phyloP scores from a whole-genome alignment of 2,329 filamentous ascomycete genomes.

The Arthrobotrys sinensis region DNA sequence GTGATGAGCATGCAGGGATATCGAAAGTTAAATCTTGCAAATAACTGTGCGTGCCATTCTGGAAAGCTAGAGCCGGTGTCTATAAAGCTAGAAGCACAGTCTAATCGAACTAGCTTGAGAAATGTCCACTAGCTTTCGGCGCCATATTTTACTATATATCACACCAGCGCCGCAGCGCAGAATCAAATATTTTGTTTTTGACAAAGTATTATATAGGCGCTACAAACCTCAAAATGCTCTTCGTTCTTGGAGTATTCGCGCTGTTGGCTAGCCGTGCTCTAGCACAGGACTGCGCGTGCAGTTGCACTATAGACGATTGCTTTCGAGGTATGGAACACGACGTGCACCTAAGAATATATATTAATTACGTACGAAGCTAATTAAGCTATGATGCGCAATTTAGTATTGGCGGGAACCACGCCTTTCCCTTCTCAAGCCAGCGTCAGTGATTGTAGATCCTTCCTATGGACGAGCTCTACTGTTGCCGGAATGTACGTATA shows the following conservation, averaged over 20 bases:
- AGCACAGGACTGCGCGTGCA: conserved; percentile 24
- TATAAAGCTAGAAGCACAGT: not conserved
- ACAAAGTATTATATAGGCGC: conserved; percentile 9
- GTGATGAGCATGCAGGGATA: not conserved
- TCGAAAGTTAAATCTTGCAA: conserved; percentile 3
- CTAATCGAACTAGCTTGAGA: not conserved
- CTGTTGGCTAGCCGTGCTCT: not conserved
- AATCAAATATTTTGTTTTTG: conserved; percentile 11
- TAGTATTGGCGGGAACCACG: conserved; percentile 16
- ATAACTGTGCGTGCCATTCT: conserved; percentile 2
- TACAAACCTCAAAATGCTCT: conserved; percentile 34
- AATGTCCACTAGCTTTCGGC: not conserved
- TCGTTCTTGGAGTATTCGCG: conserved; percentile 3
- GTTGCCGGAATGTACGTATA: conserved; percentile 31
- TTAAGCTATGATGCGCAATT: conserved; percentile 1
- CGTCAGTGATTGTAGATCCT: conserved; percentile 39
- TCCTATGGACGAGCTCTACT: conserved; percentile 29
- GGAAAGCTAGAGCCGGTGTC: not conserved
- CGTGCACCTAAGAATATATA: not conserved
- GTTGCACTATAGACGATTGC: conserved; percentile 30
- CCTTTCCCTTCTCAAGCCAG: conserved; percentile 3
- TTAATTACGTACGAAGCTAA: conserved; percentile 1
- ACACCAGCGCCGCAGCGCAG: not conserved
- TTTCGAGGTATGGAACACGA: conserved; percentile 2
- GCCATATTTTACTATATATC: not conserved